These are phyloP conservation scores for Cladosporium sp. DNA, from an alignment of 2,329 filamentous ascomycete species.

Conservation along the genomic window DNA sequence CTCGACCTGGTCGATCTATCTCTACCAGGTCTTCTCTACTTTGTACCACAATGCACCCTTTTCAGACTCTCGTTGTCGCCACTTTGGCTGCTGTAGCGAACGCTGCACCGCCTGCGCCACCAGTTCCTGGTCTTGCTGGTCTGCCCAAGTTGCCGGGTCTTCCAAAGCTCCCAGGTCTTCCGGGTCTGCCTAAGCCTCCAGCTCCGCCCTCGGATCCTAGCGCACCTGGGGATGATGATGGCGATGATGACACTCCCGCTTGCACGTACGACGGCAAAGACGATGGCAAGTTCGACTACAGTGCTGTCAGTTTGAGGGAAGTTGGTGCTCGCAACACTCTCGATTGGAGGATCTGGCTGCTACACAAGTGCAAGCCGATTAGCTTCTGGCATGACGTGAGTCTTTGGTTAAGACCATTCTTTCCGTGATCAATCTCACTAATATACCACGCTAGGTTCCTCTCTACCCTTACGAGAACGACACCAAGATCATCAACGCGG, in stretches of 20 bases:
- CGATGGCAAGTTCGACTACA: slow-evolving; percentile 44
- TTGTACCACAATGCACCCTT: not conserved
- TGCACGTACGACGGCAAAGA: slow-evolving; percentile 7
- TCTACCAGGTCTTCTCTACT: not conserved
- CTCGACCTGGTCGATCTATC: not conserved
- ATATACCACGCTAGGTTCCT: slow-evolving; percentile 43
- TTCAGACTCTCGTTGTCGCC: not conserved
- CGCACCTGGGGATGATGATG: too few relatives aligned
- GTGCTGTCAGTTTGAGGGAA: slow-evolving; percentile 73
- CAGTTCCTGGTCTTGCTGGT: not conserved
- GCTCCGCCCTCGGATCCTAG: not conserved
- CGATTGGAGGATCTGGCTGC: slow-evolving; percentile 95
- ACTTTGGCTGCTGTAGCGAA: not conserved
- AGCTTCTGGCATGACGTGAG: slow-evolving; percentile 94
- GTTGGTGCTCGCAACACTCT: slow-evolving; percentile 85
- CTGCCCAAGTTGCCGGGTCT: not conserved
- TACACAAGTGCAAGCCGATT: slow-evolving; percentile 90
- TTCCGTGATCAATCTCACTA: not conserved
- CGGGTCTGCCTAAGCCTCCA: not conserved
- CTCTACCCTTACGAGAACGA: slow-evolving; percentile 95
- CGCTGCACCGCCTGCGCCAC: not conserved
- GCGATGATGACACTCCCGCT: not conserved
- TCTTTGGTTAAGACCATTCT: not conserved
- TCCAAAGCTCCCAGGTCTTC: not conserved
- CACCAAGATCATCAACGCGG: slow-evolving; percentile 89